These are phyloP conservation scores for Aspergillus baeticus DNA, from an alignment of 495 filamentous ascomycete genomes.

Conservation along the genomic window DNA sequence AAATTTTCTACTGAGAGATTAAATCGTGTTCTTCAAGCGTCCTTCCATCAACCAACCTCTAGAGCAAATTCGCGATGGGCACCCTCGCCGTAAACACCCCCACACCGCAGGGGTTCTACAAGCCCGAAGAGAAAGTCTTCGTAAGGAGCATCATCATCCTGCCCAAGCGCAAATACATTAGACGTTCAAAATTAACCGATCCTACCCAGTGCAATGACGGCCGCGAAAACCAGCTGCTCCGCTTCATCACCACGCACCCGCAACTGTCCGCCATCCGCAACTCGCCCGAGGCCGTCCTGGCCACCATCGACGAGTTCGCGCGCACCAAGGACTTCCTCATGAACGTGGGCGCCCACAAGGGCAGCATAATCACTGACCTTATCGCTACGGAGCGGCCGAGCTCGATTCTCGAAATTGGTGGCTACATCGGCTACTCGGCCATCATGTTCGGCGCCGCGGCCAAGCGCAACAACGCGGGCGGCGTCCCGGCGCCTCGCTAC, in stretches of 20 bases:
- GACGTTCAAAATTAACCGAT: too few species aligned
- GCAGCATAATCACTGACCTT: constrained; percentile 54
- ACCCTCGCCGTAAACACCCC: not conserved
- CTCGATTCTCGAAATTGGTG: constrained; percentile 67
- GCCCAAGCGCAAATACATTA: too few species aligned
- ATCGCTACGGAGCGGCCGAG: constrained; percentile 49
- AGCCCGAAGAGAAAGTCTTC: constrained; percentile 11
- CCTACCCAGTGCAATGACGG: too few species aligned
- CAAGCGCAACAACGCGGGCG: constrained; percentile 20
- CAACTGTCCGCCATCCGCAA: not conserved
- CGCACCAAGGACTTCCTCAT: constrained; percentile 55
- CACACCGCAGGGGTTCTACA: constrained; percentile 6
- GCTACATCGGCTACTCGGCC: constrained; percentile 71
- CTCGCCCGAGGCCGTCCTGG: constrained; percentile 50
- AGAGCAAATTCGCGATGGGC: not conserved
- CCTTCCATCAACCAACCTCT: not conserved
- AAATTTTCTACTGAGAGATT: too few species aligned
- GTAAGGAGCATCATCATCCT: too few species aligned
- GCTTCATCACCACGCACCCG: not conserved
- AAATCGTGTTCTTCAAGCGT: not conserved
- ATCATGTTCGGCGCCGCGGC: constrained; percentile 59
- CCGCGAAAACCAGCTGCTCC: not conserved
- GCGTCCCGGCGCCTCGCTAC: constrained; percentile 50
- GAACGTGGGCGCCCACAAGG: constrained; percentile 69
- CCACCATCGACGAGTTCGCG: constrained; percentile 61